phyloP scores from a whole-genome alignment of 164 flowering plant species.

The Magnolia officinalis region DNA sequence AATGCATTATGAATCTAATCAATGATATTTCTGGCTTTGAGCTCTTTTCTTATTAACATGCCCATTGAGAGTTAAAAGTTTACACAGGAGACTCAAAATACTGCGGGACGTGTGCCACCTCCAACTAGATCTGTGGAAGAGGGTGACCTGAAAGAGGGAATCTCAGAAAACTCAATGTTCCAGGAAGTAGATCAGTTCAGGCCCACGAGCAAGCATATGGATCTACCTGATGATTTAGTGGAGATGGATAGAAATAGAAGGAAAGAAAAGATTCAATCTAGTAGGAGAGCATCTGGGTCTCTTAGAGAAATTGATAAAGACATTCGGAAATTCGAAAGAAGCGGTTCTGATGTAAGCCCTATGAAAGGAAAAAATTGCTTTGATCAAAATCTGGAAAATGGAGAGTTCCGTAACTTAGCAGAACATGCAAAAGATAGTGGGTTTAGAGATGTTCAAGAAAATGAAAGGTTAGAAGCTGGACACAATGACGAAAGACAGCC shows the following conservation, averaged over 20 bases:
- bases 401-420: slow-evolving; percentile 26
- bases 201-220: slow-evolving; percentile 15
- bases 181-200: slow-evolving; percentile 33
- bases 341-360: slow-evolving; percentile 68
- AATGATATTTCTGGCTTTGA: not conserved
- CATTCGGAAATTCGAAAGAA: slow-evolving; percentile 49
- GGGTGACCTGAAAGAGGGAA: slow-evolving; percentile 42
- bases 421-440: slow-evolving; percentile 37
- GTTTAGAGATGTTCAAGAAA: slow-evolving; percentile 31
- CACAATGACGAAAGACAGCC: slow-evolving; percentile 58
- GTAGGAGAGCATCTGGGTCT: slow-evolving; percentile 24
- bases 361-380: slow-evolving; percentile 39
- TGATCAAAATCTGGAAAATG: slow-evolving; percentile 35
- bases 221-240: slow-evolving; percentile 24
- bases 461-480: slow-evolving; percentile 43
- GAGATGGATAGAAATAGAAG: slow-evolving; percentile 22
- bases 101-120: slow-evolving; percentile 31
- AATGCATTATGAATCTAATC: not conserved
- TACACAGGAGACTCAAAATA: slow-evolving; percentile 47
- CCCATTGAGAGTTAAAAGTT: slow-evolving; percentile 10
- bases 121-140: slow-evolving; percentile 21
- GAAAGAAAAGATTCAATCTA: slow-evolving; percentile 24
- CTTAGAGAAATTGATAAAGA: slow-evolving; percentile 48
- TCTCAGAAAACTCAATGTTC: slow-evolving; percentile 42
- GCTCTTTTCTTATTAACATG: not conserved